Evolutionary conservation across 2,329 filamentous ascomycete genomes (phyloP).

Genomic region (Xylariales sp.): DNA sequence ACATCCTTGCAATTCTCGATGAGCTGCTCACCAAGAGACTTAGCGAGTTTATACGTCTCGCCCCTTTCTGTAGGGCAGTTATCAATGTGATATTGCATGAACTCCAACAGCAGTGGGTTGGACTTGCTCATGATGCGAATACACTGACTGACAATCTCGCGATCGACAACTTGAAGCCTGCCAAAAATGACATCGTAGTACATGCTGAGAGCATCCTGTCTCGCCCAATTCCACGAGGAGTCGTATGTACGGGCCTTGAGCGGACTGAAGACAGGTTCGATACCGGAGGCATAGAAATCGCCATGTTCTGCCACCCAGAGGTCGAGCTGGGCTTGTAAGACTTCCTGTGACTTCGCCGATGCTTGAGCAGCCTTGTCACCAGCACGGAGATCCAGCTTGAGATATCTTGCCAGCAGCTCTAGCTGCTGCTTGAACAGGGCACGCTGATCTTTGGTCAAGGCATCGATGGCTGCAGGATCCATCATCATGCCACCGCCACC

Average conservation of each 20-base stretch:
- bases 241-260: conserved; percentile 96
- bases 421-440: conserved; percentile 98
- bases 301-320: conserved; percentile 94
- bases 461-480: conserved; percentile 95
- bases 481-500: conserved; percentile 93
- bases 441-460: conserved; percentile 93
- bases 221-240: conserved; percentile 98
- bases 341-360: conserved; percentile 78
- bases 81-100: conserved; percentile 99
- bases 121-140: conserved; percentile 99
- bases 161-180: conserved; percentile 84
- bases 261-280: conserved; percentile 88
- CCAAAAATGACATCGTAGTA: conserved; percentile 99
- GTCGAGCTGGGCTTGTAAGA: conserved; percentile 89
- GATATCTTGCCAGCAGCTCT: conserved; percentile 88
- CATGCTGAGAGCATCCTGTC: conserved; percentile 96
- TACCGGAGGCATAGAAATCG: conserved; percentile 91
- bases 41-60: conserved; percentile 96
- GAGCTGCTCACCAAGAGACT: conserved; percentile 86
- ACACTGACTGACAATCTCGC: conserved; percentile 97
- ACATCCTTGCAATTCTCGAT: conserved; percentile 98
- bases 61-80: conserved; percentile 95
- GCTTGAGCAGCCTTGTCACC: conserved; percentile 90
- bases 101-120: conserved; percentile 90
- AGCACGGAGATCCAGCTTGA: conserved; percentile 95